phyloP scores from a whole-genome alignment of 2,329 filamentous ascomycete genomes.

The Endocalyx cinctus region DNA sequence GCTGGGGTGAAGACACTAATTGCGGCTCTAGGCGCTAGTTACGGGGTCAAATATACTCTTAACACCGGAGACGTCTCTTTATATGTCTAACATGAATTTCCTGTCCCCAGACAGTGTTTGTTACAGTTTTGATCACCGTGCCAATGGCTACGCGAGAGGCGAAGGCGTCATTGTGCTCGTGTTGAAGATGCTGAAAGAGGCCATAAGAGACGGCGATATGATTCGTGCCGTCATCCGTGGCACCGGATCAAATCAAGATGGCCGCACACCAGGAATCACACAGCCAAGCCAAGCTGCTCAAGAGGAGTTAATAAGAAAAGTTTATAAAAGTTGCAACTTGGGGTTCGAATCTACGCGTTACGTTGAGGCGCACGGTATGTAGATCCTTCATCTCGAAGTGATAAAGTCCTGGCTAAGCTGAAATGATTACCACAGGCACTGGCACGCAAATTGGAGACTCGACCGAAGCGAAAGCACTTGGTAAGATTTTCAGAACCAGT shows the following conservation, averaged over 20 bases:
- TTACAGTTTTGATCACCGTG: constrained; percentile 32
- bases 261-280: constrained; percentile 39
- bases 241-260: constrained; percentile 36
- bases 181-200: constrained; percentile 36
- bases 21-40: constrained; percentile 4
- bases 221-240: constrained; percentile 36
- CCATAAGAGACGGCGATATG: constrained; percentile 34
- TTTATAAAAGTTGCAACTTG: constrained; percentile 29
- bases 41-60: constrained; percentile 7
- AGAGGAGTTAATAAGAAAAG: constrained; percentile 24
- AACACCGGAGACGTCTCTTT: constrained; percentile 3
- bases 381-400: background rate
- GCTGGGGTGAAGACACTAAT: background rate
- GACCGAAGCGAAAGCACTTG: constrained; percentile 14
- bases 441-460: constrained; percentile 14
- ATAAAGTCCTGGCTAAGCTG: background rate
- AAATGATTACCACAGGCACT: constrained; percentile 7
- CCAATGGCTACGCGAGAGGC: constrained; percentile 45
- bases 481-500: constrained; percentile 2
- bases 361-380: constrained; percentile 25
- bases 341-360: constrained; percentile 16
- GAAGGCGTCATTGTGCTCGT: constrained; percentile 39
- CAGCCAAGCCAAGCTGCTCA: constrained; percentile 37
- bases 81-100: constrained; percentile 17
- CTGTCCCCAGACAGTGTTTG: constrained; percentile 24